Conservation (phyloP, 257 asterid genomes). For the Leonotis leonurus region DNA sequence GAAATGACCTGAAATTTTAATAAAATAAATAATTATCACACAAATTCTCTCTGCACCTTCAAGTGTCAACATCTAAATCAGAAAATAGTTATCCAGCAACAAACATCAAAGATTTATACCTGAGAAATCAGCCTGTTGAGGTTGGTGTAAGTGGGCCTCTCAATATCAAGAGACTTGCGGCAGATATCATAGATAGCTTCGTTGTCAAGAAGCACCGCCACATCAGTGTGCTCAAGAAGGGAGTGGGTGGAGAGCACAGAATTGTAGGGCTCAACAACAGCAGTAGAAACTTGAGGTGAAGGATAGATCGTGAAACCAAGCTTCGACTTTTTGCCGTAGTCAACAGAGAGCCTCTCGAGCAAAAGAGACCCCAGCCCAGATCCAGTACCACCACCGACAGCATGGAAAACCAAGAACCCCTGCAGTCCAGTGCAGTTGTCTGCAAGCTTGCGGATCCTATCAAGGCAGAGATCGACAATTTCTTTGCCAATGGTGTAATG, state of each 20-base stretch:
- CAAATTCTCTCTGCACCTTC: background rate
- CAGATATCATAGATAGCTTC: conserved; percentile 52
- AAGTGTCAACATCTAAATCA: background rate
- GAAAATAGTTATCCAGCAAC: too few relatives aligned
- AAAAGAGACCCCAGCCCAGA: conserved; percentile 49
- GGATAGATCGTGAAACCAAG: too few relatives aligned
- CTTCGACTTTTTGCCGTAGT: too few relatives aligned
- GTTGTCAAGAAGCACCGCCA: conserved; percentile 50
- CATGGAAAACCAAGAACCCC: conserved; percentile 51
- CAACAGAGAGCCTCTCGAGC: conserved; percentile 53
- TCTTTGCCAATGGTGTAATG: conserved; percentile 56
- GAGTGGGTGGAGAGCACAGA: conserved; percentile 48
- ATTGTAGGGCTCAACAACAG: conserved; percentile 55
- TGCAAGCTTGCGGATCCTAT: conserved; percentile 50
- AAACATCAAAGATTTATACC: conserved; percentile 12
- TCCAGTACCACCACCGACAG: conserved; percentile 59
- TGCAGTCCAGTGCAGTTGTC: conserved; percentile 56
- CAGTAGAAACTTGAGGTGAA: conserved; percentile 56
- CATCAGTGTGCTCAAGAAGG: conserved; percentile 54
- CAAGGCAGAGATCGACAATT: conserved; percentile 51
- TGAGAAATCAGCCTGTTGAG: conserved; percentile 53
- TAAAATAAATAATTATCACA: background rate
- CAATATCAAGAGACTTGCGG: conserved; percentile 45
- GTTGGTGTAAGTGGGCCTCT: conserved; percentile 52
- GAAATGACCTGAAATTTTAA: conserved; percentile 37